Base-by-base conservation (phyloP, 495 filamentous ascomycete genomes). In the Penicillium psychrofluorescens region DNA sequence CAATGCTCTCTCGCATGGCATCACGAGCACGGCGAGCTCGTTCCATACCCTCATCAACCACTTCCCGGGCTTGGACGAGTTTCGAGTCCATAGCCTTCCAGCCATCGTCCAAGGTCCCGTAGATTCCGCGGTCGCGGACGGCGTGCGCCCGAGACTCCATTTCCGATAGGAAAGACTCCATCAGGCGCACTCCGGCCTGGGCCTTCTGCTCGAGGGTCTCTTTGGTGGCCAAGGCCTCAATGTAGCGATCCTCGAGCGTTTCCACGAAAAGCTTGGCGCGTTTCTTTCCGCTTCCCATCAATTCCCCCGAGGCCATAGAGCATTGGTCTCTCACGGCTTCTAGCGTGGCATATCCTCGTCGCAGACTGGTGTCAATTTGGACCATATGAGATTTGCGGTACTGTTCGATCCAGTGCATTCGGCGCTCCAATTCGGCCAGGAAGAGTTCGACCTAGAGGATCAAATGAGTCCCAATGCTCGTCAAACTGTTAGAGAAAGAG, bases 201-300 rank as follows among this genome's bases (percentile, higher is more conserved):
- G 90, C 89, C 63, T 96, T 96, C 51, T 94, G 88, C 51, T 90
- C 87, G 58, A 97, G 63, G 4, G 92, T 88, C 45, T 84, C 90
- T 47, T 89, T 90, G 8, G 83, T 86, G 7, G 77, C 82, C 43
- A 99, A 62, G n/a, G 81, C 90, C 46, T 91, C 86, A 29, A 90
- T 84, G 65, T 97, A 98, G 48, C 86, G 75, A 10, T 76, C 78
- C 58, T 99, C 92, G n/a, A 99, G 72, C 2, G 88, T 95, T 45
- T 97, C 92, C 12, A 99, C 88, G 62, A 97, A 78, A 36, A 95
- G 80, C 51, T 84, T 83, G 33, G 95, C 86, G 37, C 88, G 78
- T 49, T 86, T 80, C 42, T 84, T 82, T 22, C 92, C 90, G 36
- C 87, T 86, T 28, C 86, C 94, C 60, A 96, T 84, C 33, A 95